Conservation (phyloP, 2,329 filamentous ascomycete species). For the Ophidiomyces ophidiicola region DNA sequence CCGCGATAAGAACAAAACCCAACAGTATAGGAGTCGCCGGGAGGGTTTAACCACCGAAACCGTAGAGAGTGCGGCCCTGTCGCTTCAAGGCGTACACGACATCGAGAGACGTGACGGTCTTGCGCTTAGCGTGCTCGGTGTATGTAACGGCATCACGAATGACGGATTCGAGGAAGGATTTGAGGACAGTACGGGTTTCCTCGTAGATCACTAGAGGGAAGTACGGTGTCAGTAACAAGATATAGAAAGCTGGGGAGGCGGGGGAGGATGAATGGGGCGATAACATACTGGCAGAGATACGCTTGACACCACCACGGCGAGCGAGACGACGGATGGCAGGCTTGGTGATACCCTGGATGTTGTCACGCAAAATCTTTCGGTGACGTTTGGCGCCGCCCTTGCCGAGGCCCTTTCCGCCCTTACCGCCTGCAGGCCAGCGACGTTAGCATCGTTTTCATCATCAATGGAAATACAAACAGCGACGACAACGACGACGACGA, state of each 20-base stretch:
- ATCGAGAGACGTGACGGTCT: constrained; percentile 45
- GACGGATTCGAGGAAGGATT: constrained; percentile 72
- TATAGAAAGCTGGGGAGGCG: neutral
- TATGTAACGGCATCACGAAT: constrained; percentile 70
- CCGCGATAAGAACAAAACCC: too few relatives aligned
- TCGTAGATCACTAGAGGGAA: constrained; percentile 57
- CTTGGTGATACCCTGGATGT: constrained; percentile 99
- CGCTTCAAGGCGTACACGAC: constrained; percentile 53
- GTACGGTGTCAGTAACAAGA: constrained; percentile 1
- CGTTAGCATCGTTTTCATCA: neutral
- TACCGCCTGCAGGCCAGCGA: constrained; percentile 52
- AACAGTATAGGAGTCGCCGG: too few relatives aligned
- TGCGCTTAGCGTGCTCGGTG: constrained; percentile 70
- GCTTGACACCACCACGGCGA: constrained; percentile 98
- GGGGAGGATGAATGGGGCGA: constrained; percentile 10
- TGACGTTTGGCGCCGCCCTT: constrained; percentile 98
- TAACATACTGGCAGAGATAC: constrained; percentile 83
- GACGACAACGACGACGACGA: neutral
- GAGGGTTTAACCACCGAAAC: constrained; percentile 83
- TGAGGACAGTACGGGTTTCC: constrained; percentile 69
- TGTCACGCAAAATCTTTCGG: constrained; percentile 98
- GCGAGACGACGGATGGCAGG: constrained; percentile 96
- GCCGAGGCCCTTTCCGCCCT: constrained; percentile 94
- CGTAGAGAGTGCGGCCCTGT: constrained; percentile 64
- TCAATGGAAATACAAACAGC: neutral